Evolutionary conservation across 1,284 basidiomycete species (phyloP), one percentile per base, ranked within the genome.

Genomic region (Leccinum pachyderme): DNA sequence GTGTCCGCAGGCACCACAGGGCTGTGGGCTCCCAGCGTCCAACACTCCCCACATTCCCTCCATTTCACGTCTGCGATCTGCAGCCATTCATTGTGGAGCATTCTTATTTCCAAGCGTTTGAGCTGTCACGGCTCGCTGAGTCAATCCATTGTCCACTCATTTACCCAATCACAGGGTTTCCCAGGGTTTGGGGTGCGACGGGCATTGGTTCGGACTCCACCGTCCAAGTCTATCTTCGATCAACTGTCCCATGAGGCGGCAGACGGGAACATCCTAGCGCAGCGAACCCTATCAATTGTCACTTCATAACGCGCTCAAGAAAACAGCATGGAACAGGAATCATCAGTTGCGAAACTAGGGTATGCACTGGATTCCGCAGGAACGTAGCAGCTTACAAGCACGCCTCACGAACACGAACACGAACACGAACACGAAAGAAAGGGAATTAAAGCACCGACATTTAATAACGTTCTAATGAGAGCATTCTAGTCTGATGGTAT

Each of bases 131-230:
- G 18, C 18, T 18, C 18, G 18, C 18, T 18, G 18, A 18, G 18
- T 18, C 24, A 28, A 43, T 28, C 25, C 31, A 32, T 47, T 18
- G 18, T 18, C 18, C 18, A 18, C 18, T 18, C 47, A 18, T 25
- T 25, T 24, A 31, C 49, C 29, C 22, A 28, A 33, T 13, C 33
- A 41, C 24, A 18, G 9, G 7, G 9, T 35, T 32, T 37, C 13
- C 25, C 15, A 48, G 61, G 52, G 58, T n/a, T 51, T 39, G 56
- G 57, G 57, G 55, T 33, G 44, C 24, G 48, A 22, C 39, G 11
- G 7, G 13, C 29, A 25, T 29, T 18, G 24, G 28, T 5, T 25
- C 43, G 29, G 28, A 12, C 32, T 33, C 25, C 54, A 35, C 35
- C 28, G 24, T 24, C 55, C 2, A 49, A 31, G 24, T 52, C 22